phyloP scores from a whole-genome alignment of 2,329 filamentous ascomycete species.

The Stromatinia cepivora region DNA sequence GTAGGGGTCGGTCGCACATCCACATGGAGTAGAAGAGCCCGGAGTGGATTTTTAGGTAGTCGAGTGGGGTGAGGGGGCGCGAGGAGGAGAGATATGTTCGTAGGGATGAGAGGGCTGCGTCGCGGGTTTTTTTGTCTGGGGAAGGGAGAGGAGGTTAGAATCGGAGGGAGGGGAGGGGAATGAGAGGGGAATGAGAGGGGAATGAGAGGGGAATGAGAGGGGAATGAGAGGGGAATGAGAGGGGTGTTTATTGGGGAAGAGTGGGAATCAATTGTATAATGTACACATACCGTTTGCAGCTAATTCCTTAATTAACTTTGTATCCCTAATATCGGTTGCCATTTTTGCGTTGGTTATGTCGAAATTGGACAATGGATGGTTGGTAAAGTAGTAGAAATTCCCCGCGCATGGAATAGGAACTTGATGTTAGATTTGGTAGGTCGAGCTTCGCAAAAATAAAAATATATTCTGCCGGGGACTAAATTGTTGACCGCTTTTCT shows the following conservation, averaged over 20 bases:
- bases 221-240: background rate
- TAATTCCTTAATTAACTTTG: slow-evolving; percentile 42
- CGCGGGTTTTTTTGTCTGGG: slow-evolving; percentile 74
- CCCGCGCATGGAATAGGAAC: slow-evolving; percentile 3
- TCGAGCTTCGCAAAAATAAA: slow-evolving; percentile 20
- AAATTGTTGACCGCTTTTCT: background rate
- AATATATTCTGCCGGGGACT: slow-evolving; percentile 3
- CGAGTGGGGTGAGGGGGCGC: slow-evolving; percentile 61
- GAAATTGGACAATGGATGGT: too few relatives aligned
- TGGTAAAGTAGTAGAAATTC: background rate
- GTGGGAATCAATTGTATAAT: background rate
- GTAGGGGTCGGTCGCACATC: slow-evolving; percentile 88
- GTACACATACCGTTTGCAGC: slow-evolving; percentile 40
- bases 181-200: background rate
- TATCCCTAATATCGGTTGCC: slow-evolving; percentile 38
- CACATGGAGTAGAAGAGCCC: slow-evolving; percentile 91
- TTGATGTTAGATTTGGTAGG: background rate
- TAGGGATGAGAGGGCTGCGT: slow-evolving; percentile 74
- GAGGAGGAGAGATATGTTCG: slow-evolving; percentile 69
- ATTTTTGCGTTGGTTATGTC: slow-evolving; percentile 21
- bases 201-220: background rate
- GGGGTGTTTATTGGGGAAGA: background rate
- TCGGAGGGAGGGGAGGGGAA: background rate
- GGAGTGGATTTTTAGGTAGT: slow-evolving; percentile 89
- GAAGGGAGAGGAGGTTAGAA: background rate